Percentiles rank a stretch among this genome's conserved stretches.
Evolutionary conservation across 805 yeast species (phyloP).

Genomic region (Pichia eremophila): DNA sequence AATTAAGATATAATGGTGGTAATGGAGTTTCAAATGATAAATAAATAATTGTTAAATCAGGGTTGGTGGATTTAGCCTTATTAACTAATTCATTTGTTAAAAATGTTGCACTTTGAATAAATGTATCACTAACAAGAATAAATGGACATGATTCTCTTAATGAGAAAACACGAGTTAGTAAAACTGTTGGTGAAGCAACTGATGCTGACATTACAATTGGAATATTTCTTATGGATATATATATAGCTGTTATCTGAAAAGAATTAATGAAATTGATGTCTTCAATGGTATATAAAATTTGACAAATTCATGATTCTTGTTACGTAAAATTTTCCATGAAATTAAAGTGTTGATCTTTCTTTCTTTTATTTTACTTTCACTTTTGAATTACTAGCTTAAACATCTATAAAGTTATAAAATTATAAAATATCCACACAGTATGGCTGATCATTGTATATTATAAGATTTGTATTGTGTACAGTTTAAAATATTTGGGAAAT

Average conservation of each 20-base stretch:
- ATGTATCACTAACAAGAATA: slow-evolving; percentile 56
- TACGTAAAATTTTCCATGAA: too few relatives aligned
- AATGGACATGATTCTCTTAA: slow-evolving; percentile 72
- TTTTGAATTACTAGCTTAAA: not conserved
- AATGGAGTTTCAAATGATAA: slow-evolving; percentile 61
- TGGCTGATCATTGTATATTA: not conserved
- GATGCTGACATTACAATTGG: slow-evolving; percentile 24
- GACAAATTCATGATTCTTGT: too few relatives aligned
- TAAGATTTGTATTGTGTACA: not conserved
- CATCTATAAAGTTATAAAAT: not conserved
- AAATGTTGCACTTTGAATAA: slow-evolving; percentile 54
- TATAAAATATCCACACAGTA: too few relatives aligned
- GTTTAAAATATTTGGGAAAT: not conserved
- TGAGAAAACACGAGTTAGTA: slow-evolving; percentile 57
- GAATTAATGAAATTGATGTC: too few relatives aligned
- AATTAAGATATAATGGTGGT: slow-evolving; percentile 33
- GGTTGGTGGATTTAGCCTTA: slow-evolving; percentile 24
- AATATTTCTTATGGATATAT: too few relatives aligned
- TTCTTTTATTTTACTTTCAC: too few relatives aligned
- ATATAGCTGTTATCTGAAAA: too few relatives aligned
- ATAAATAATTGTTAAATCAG: slow-evolving; percentile 32
- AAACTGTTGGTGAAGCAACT: slow-evolving; percentile 33
- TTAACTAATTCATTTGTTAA: slow-evolving; percentile 51
- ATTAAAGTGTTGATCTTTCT: too few relatives aligned
- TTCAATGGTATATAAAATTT: too few relatives aligned